phyloP scores from a whole-genome alignment of 768 basidiomycete genomes.

The Rhodocollybia butyracea region DNA sequence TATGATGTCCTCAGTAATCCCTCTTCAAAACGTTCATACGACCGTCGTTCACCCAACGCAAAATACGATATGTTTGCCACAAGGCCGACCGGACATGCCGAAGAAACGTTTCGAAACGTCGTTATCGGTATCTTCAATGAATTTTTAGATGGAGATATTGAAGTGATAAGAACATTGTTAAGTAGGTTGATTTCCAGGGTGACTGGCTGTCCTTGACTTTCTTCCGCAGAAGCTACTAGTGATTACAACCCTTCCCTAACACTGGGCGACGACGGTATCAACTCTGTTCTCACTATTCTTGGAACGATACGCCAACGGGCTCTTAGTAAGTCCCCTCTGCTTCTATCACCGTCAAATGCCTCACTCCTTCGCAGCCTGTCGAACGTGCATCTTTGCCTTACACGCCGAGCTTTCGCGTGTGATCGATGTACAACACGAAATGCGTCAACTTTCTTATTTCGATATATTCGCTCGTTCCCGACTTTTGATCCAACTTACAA shows the following conservation, averaged over 20 bases:
- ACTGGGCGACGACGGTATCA: conserved; percentile 75
- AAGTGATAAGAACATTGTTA: conserved; percentile 73
- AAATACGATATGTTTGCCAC: conserved; percentile 55
- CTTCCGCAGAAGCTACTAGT: conserved; percentile 60
- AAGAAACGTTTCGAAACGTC: conserved; percentile 78
- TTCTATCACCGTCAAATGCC: neutral
- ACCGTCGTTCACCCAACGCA: conserved; percentile 45
- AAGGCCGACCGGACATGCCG: conserved; percentile 53
- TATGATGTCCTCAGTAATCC: conserved; percentile 80
- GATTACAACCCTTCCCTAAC: conserved; percentile 77
- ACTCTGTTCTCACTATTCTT: conserved; percentile 68
- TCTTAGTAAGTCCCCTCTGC: conserved; percentile 49
- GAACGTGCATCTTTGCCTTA: conserved; percentile 71
- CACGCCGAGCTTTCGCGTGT: conserved; percentile 71
- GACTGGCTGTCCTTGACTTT: neutral
- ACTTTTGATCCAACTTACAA: conserved; percentile 71
- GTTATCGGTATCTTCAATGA: conserved; percentile 75
- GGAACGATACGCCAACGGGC: conserved; percentile 70
- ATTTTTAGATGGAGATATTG: conserved; percentile 84
- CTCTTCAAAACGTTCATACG: conserved; percentile 64
- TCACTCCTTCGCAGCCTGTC: conserved; percentile 49
- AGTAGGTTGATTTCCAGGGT: conserved; percentile 34
- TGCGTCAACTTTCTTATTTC: conserved; percentile 73
- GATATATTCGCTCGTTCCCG: conserved; percentile 75
- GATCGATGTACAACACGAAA: conserved; percentile 77